phyloP scores from a whole-genome alignment of 495 filamentous ascomycete genomes.

The Neurospora hispaniola region DNA sequence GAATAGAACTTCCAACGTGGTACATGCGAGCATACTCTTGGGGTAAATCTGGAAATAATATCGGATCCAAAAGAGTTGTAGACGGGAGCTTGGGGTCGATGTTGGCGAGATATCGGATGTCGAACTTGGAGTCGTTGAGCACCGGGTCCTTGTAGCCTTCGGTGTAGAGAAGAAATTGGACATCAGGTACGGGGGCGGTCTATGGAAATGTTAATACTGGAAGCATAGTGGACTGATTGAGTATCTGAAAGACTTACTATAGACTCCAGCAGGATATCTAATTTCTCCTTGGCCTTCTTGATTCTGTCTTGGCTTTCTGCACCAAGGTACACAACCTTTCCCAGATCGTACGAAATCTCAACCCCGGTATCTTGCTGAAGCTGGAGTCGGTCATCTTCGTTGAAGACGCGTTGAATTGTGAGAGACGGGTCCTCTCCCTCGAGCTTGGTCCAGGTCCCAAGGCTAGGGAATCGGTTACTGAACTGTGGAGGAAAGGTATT shows the following conservation, averaged over 20 bases:
- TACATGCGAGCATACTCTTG: constrained; percentile 11
- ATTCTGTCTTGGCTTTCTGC: constrained; percentile 12
- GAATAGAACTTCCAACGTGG: constrained; percentile 7
- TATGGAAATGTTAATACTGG: background rate
- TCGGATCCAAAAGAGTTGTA: constrained; percentile 8
- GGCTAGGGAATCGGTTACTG: background rate
- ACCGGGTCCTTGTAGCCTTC: constrained; percentile 19
- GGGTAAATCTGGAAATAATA: background rate
- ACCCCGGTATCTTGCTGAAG: constrained; percentile 19
- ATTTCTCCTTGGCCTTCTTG: constrained; percentile 19
- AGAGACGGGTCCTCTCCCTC: constrained; percentile 6
- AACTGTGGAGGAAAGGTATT: background rate
- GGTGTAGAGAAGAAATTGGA: constrained; percentile 21
- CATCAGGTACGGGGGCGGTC: background rate
- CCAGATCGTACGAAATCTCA: constrained; percentile 10
- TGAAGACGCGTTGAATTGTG: constrained; percentile 9
- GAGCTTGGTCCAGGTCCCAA: constrained; percentile 10
- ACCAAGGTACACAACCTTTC: constrained; percentile 26
- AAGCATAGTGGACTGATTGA: background rate
- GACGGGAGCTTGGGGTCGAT: constrained; percentile 10
- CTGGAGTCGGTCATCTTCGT: constrained; percentile 6
- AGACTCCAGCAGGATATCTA: constrained; percentile 24
- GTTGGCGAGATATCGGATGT: constrained; percentile 23
- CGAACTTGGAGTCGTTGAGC: constrained; percentile 1
- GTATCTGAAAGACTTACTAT: constrained; percentile 18